phyloP scores from a whole-genome alignment of 208 protist species.

The Trypanosoma platydactyli region DNA sequence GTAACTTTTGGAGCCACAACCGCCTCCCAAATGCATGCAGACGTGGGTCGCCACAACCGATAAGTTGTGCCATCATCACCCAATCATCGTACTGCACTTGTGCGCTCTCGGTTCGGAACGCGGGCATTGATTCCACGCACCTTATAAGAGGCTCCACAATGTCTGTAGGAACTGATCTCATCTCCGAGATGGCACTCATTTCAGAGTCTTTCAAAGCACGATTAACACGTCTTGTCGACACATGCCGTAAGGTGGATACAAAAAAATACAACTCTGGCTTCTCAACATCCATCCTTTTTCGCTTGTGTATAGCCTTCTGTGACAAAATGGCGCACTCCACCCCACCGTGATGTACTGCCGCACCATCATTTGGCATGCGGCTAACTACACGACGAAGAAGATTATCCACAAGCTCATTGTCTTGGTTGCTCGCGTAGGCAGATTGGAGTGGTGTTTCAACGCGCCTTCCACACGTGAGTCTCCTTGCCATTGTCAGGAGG shows the following conservation, averaged over 20 bases:
- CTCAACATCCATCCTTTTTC: slow-evolving; percentile 7
- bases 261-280: slow-evolving; percentile 26
- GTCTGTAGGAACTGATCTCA: neutral
- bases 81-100: slow-evolving; percentile 20
- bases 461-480: neutral
- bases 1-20: slow-evolving; percentile 19
- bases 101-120: slow-evolving; percentile 8
- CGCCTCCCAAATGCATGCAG: slow-evolving; percentile 15
- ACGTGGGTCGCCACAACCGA: slow-evolving; percentile 12
- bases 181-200: neutral
- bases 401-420: slow-evolving; percentile 11
- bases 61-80: slow-evolving; percentile 16
- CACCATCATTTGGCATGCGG: slow-evolving; percentile 8
- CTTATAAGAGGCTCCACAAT: slow-evolving; percentile 21
- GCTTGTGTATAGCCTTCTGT: slow-evolving; percentile 30
- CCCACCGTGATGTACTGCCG: neutral
- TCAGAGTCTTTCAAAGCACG: neutral
- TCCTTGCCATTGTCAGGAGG: slow-evolving; percentile 20
- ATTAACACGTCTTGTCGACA: neutral
- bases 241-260: slow-evolving; percentile 17
- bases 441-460: neutral
- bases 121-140: slow-evolving; percentile 15
- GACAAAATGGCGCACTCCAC: neutral
- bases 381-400: slow-evolving; percentile 11
- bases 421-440: neutral